Percentiles rank a stretch among this genome's conserved stretches.
These are phyloP conservation scores for Globisporangium barbulae DNA, from an alignment of 352 stramenopile genomes.

Conservation along the genomic window DNA sequence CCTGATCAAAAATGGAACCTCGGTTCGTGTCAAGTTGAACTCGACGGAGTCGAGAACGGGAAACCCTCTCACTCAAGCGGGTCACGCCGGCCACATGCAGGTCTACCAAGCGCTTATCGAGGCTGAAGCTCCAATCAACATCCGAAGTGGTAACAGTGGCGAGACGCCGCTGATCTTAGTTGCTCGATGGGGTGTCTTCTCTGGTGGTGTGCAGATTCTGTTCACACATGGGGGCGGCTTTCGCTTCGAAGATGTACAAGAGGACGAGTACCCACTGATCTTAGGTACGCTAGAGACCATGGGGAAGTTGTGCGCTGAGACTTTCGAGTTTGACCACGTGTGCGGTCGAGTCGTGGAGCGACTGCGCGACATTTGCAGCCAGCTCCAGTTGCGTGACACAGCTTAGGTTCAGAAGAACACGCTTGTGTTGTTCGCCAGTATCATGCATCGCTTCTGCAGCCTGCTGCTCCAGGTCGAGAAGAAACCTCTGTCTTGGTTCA, in stretches of 20 bases:
- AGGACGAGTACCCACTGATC: background rate
- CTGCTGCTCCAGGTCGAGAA: too few relatives aligned
- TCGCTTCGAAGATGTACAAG: background rate
- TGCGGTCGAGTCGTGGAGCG: background rate
- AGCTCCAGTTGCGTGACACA: too few relatives aligned
- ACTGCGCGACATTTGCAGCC: too few relatives aligned
- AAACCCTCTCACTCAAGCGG: background rate
- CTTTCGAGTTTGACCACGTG: background rate
- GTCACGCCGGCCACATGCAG: background rate
- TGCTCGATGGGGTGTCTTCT: background rate
- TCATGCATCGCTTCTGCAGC: too few relatives aligned
- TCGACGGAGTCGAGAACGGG: background rate
- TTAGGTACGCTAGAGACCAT: background rate
- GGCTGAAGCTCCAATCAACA: background rate
- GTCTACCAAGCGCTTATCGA: background rate
- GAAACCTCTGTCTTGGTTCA: too few relatives aligned
- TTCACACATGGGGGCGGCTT: background rate
- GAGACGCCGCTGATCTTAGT: background rate
- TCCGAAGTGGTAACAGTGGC: background rate
- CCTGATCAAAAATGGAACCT: background rate
- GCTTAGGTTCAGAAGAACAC: too few relatives aligned
- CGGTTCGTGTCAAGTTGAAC: too few relatives aligned
- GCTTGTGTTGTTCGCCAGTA: too few relatives aligned
- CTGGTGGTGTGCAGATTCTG: background rate
- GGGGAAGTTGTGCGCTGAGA: background rate